Evolutionary conservation across 2,329 filamentous ascomycete genomes (phyloP).

Genomic region (Phyllachora maydis): DNA sequence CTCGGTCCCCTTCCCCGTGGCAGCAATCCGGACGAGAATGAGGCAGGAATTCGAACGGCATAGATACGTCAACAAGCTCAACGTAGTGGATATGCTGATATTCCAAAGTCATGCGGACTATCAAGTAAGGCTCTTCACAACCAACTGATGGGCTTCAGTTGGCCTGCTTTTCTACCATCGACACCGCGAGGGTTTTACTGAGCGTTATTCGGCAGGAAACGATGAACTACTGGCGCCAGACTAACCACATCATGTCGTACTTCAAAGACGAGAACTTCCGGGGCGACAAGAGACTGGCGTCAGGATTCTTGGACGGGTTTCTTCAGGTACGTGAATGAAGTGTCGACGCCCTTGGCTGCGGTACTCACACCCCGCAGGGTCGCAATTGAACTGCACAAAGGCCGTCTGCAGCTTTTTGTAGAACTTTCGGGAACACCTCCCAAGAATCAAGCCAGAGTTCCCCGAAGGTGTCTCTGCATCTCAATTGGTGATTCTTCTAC

Average conservation of each 20-base stretch:
- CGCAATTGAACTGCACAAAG: constrained; percentile 28
- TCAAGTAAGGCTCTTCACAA: constrained; percentile 41
- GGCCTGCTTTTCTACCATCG: background rate
- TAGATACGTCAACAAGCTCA: constrained; percentile 77
- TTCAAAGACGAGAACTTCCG: constrained; percentile 69
- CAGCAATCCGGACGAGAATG: constrained; percentile 77
- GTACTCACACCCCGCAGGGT: constrained; percentile 5
- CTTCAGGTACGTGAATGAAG: too few relatives aligned
- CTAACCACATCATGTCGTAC: constrained; percentile 89
- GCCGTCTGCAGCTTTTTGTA: constrained; percentile 9
- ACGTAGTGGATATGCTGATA: constrained; percentile 72
- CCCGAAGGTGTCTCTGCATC: too few relatives aligned
- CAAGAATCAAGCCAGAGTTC: too few relatives aligned
- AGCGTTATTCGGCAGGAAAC: constrained; percentile 48
- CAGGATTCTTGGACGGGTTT: constrained; percentile 86
- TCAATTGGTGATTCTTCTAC: too few relatives aligned
- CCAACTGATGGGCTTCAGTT: background rate
- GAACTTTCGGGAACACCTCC: background rate
- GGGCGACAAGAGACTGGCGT: constrained; percentile 60
- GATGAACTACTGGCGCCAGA: constrained; percentile 98
- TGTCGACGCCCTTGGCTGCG: background rate
- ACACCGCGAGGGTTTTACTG: constrained; percentile 1
- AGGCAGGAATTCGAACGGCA: constrained; percentile 94
- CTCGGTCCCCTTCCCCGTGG: constrained; percentile 72
- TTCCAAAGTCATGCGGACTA: constrained; percentile 86